Base-by-base conservation (phyloP, 1,284 basidiomycete species). In the Ustilago esculenta region DNA sequence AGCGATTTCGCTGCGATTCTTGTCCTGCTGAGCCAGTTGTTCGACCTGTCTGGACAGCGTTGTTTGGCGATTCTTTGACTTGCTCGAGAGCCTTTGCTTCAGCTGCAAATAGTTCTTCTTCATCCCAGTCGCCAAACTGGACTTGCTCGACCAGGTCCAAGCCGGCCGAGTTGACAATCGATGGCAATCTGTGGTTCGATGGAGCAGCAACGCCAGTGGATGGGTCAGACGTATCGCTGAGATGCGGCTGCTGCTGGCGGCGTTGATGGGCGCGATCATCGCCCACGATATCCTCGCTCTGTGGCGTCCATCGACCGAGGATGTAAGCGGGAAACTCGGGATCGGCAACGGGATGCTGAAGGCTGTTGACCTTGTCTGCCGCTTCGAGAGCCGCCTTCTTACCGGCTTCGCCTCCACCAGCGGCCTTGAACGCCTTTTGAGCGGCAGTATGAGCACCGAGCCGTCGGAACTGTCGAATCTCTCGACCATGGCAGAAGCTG, bases 131-230 rank as follows among this genome's bases (percentile, higher is more conserved):
- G 41, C 67, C 71, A 29, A 77, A 76, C 20, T 68, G 61, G 14
- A 77, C 70, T n/a, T 76, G 54, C 39, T 77, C 75, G 17, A 77
- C 69, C 51, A 77, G 42, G 30, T 77, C 75, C 7, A 73, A 60
- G 10, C 73, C 75, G 11, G 44, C 61, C 4, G 54, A 45, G 21
- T 53, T 56, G 49, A 52, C 20, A 17, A 34, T 21, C 0, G 54
- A 53, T 3, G 49, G 27, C 44, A 51, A 18, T 40, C 47, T 25
- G 2, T 35, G 45, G n/a, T 57, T 47, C n/a, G 46, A 42, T 3
- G 49, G 23, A 4, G 44, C 51, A 12, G 42, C 36, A 12, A 53
- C 53, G n/a, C 44, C 49, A 4, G 44, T 56, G 1, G 48, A 25
- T 1, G 33, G 14, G 6, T 42, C 21, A 5, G 24, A 5, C 6